These are phyloP conservation scores for Hypoxylon fuscum DNA, from an alignment of 495 filamentous ascomycete genomes.

Conservation along the genomic window DNA sequence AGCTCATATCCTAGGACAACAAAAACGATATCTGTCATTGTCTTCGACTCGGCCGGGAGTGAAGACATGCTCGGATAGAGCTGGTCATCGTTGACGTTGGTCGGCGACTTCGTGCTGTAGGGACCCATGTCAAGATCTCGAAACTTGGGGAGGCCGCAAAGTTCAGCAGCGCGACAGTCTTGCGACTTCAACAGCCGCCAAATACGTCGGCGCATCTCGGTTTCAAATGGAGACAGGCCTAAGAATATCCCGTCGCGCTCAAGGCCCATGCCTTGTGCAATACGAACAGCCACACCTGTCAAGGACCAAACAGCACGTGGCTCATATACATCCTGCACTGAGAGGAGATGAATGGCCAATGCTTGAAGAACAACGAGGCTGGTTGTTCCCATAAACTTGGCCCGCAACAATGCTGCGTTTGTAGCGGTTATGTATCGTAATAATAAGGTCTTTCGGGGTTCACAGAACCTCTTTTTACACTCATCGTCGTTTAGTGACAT, in stretches of 20 bases:
- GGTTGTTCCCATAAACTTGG: constrained; percentile 57
- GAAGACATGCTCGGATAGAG: background rate
- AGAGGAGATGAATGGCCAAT: constrained; percentile 58
- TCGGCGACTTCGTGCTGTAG: background rate
- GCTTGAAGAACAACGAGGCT: constrained; percentile 67
- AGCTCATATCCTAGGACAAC: too few relatives aligned
- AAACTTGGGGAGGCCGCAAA: background rate
- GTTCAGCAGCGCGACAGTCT: constrained; percentile 29
- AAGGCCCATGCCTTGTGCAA: constrained; percentile 46
- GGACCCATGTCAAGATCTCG: background rate
- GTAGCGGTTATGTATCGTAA: too few relatives aligned
- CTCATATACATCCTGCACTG: constrained; percentile 31
- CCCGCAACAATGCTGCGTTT: constrained; percentile 34
- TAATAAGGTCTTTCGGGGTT: too few relatives aligned
- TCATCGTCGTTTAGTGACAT: constrained; percentile 26
- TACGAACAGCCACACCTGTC: constrained; percentile 50
- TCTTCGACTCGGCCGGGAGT: too few relatives aligned
- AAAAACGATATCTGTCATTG: too few relatives aligned
- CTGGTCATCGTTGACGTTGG: background rate
- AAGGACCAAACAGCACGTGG: constrained; percentile 49
- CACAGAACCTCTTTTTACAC: too few relatives aligned
- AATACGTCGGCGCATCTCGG: constrained; percentile 66
- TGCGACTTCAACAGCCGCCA: constrained; percentile 62
- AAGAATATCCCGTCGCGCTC: constrained; percentile 60
- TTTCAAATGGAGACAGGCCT: constrained; percentile 65